Evolutionary conservation across 306 rosid genomes (phyloP).

Genomic region (Cicer judaicum): DNA sequence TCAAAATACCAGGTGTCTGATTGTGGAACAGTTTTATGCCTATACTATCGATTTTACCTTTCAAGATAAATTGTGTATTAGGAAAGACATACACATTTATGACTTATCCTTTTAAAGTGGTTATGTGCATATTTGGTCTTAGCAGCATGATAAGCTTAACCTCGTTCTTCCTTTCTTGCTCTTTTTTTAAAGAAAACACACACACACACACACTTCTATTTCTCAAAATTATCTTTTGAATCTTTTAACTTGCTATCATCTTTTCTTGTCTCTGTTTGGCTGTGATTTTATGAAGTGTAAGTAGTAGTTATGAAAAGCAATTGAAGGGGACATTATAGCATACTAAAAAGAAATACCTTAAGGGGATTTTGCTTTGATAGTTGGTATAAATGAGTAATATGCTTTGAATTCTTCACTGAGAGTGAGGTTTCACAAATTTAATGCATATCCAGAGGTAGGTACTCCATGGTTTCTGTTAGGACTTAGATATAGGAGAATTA

Average conservation of each 20-base stretch:
- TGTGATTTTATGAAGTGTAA: slow-evolving; percentile 3
- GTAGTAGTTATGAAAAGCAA: slow-evolving; percentile 30
- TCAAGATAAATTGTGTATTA: slow-evolving; percentile 22
- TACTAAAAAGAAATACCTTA: slow-evolving; percentile 12
- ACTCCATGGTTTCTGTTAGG: neutral
- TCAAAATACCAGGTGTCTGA: neutral
- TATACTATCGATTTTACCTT: slow-evolving; percentile 5
- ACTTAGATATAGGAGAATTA: too few relatives aligned
- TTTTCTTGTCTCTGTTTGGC: neutral
- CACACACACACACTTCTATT: neutral
- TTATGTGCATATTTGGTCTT: neutral
- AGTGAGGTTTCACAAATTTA: slow-evolving; percentile 15
- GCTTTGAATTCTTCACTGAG: slow-evolving; percentile 21
- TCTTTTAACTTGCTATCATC: neutral
- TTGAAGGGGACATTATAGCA: neutral
- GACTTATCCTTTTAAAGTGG: slow-evolving; percentile 16
- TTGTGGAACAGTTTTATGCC: slow-evolving; percentile 21
- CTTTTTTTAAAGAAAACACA: neutral
- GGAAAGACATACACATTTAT: slow-evolving; percentile 11
- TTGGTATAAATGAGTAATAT: slow-evolving; percentile 9
- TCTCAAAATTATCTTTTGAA: slow-evolving; percentile 23
- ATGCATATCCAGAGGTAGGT: slow-evolving; percentile 38
- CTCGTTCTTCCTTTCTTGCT: neutral
- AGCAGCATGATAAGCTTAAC: slow-evolving; percentile 1
- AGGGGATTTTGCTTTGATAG: slow-evolving; percentile 1